These are phyloP conservation scores for Penicillium cosmopolitanum DNA, from an alignment of 495 filamentous ascomycete species.

Conservation along the genomic window DNA sequence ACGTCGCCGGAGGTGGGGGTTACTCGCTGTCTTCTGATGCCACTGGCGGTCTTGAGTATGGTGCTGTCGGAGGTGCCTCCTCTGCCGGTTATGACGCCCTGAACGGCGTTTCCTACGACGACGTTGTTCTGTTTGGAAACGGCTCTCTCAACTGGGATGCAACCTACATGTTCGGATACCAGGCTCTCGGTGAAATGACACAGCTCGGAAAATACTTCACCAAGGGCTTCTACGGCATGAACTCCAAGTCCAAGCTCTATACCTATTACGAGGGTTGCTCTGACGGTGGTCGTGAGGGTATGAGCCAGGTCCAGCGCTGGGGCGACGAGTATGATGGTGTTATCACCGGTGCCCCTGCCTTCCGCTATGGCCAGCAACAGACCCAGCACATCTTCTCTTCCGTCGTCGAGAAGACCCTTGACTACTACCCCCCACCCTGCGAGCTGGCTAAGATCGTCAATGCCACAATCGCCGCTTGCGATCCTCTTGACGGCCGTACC, in stretches of 20 bases:
- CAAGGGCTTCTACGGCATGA: slow-evolving; percentile 38
- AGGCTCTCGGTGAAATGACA: slow-evolving; percentile 46
- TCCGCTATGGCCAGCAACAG: slow-evolving; percentile 55
- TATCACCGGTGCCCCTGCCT: slow-evolving; percentile 55
- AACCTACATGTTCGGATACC: slow-evolving; percentile 49
- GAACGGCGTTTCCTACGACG: slow-evolving; percentile 34
- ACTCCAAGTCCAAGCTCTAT: slow-evolving; percentile 32
- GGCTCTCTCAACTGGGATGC: slow-evolving; percentile 50
- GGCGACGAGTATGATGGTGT: slow-evolving; percentile 54
- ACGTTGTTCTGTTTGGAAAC: slow-evolving; percentile 41
- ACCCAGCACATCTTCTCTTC: slow-evolving; percentile 51
- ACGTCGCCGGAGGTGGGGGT: slow-evolving; percentile 42
- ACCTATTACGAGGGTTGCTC: slow-evolving; percentile 46
- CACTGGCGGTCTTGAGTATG: slow-evolving; percentile 44
- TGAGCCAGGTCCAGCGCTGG: slow-evolving; percentile 57
- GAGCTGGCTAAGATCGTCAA: slow-evolving; percentile 55
- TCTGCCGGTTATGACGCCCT: slow-evolving; percentile 46
- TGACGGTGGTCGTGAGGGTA: slow-evolving; percentile 43
- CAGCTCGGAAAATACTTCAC: slow-evolving; percentile 38
- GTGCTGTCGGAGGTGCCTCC: slow-evolving; percentile 41
- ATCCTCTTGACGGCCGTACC: slow-evolving; percentile 53
- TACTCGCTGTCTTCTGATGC: slow-evolving; percentile 27
- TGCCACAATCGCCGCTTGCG: slow-evolving; percentile 54
- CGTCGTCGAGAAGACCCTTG: slow-evolving; percentile 47
- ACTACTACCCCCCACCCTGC: slow-evolving; percentile 56